A percentile compares a stretch with the other conserved stretches of the same genome.
Conservation (phyloP, 306 rosid genomes). For the Malus domestica region ASM211411v1 NC_041798.1:37585001-37585500, state of each 20-base stretch:
- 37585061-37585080: slow-evolving; percentile 1
- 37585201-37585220: slow-evolving; percentile 48
- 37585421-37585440: neutral
- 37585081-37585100: neutral
- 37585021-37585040: neutral
- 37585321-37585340: slow-evolving; percentile 75
- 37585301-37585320: slow-evolving; percentile 71
- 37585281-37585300: slow-evolving; percentile 89
- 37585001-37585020: neutral
- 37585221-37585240: slow-evolving; percentile 92
- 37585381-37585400: neutral
- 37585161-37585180: slow-evolving; percentile 16
- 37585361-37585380: neutral
- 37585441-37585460: neutral
- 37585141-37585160: neutral
- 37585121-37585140: neutral
- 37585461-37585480: neutral
- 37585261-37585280: slow-evolving; percentile 83
- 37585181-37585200: slow-evolving; percentile 33
- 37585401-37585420: neutral
- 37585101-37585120: neutral
- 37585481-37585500: neutral
- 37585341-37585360: slow-evolving; percentile 71
- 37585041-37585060: neutral
- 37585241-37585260: slow-evolving; percentile 80